Evolutionary conservation across 2,329 filamentous ascomycete species (phyloP).

Genomic region (Penicillium sp.): DNA sequence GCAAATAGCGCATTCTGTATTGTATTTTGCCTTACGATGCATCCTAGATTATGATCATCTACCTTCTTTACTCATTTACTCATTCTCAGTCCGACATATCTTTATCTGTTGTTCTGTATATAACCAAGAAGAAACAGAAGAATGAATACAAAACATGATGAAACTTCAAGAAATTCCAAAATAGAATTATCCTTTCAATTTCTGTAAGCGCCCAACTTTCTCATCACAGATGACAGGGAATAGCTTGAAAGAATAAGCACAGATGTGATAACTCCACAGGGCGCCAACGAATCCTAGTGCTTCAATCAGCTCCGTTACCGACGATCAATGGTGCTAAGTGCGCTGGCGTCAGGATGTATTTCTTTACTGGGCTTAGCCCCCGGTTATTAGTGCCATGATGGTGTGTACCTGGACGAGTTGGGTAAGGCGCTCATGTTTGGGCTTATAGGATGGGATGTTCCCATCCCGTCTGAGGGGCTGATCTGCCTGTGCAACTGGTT

Average conservation of each 20-base stretch:
- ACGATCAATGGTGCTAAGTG: conserved; percentile 13
- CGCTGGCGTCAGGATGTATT: conserved; percentile 14
- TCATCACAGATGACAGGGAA: conserved; percentile 1
- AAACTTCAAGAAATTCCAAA: background rate
- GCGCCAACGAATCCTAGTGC: conserved; percentile 21
- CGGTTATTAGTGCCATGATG: conserved; percentile 3
- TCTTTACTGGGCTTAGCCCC: conserved; percentile 16
- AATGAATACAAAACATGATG: background rate
- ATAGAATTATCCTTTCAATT: background rate
- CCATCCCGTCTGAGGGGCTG: conserved; percentile 13
- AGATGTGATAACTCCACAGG: conserved; percentile 27
- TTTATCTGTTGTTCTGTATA: background rate
- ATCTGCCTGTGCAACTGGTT: conserved; percentile 1
- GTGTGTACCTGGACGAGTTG: conserved; percentile 11
- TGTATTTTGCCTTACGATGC: background rate
- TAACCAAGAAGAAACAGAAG: background rate
- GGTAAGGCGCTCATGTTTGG: conserved; percentile 9
- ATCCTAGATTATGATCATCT: background rate
- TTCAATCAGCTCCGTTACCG: conserved; percentile 9
- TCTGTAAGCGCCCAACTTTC: conserved; percentile 22
- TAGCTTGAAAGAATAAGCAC: conserved; percentile 16
- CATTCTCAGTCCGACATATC: background rate
- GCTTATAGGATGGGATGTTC: conserved; percentile 7
- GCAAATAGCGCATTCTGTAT: conserved; percentile 20
- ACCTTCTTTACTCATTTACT: background rate